These are phyloP conservation scores for Liquidambar formosana DNA, from an alignment of 164 flowering plant species.

Conservation along the genomic window DNA sequence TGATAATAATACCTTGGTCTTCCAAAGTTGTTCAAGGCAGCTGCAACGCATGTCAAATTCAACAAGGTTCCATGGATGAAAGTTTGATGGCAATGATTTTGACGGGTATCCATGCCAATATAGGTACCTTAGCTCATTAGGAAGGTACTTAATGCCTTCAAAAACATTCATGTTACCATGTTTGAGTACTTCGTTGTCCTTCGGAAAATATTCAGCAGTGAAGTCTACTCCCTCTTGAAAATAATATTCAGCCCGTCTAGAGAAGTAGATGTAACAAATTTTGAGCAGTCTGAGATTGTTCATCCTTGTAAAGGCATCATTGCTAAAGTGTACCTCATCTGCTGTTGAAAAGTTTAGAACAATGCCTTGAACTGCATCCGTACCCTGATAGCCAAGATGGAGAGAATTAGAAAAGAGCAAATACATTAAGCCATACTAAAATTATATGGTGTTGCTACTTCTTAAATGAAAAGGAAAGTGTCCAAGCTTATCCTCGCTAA, in stretches of 20 bases:
- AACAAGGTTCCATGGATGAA: constrained; percentile 10
- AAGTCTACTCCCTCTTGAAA: background rate
- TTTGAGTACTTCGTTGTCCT: too few species aligned
- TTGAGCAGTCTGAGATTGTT: constrained; percentile 13
- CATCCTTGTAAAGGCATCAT: constrained; percentile 12
- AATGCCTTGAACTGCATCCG: constrained; percentile 19
- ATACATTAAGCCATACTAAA: background rate
- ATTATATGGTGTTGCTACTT: background rate
- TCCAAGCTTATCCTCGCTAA: too few species aligned
- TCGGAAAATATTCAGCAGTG: background rate
- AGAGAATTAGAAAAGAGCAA: background rate
- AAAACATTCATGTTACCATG: background rate
- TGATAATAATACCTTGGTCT: constrained; percentile 5
- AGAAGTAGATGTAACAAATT: background rate
- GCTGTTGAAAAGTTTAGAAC: background rate
- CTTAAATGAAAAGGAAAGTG: too few species aligned
- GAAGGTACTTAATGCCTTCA: constrained; percentile 1
- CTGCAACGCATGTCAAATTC: constrained; percentile 18
- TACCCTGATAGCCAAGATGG: constrained; percentile 15
- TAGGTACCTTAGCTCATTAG: constrained; percentile 13
- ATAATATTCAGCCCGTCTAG: too few species aligned
- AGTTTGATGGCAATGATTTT: constrained; percentile 16
- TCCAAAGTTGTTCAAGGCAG: constrained; percentile 18
- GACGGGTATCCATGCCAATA: constrained; percentile 21
- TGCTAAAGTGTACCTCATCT: background rate